Percentiles rank a stretch among this genome's conserved stretches.
phyloP scores from a whole-genome alignment of 164 flowering plant species.

The Liriodendron chinense region DNA sequence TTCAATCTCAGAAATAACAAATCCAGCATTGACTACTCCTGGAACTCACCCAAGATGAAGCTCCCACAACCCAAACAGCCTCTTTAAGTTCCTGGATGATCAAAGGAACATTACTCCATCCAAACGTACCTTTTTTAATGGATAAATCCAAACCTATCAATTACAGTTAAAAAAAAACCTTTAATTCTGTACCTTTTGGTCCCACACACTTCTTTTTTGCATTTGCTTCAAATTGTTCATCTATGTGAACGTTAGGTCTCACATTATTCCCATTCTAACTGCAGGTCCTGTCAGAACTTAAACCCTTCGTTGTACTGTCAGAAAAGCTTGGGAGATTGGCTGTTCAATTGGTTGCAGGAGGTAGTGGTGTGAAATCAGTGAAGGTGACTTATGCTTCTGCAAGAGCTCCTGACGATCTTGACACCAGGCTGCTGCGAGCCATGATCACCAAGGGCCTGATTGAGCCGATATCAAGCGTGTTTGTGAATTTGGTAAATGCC shows the following conservation, averaged over 20 bases:
- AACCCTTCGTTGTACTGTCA: constrained; percentile 59
- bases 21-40: too few relatives aligned
- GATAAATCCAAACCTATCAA: too few relatives aligned
- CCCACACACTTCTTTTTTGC: background rate
- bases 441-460: constrained; percentile 78
- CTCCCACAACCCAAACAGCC: too few relatives aligned
- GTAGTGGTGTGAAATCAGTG: constrained; percentile 59
- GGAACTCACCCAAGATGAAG: too few relatives aligned
- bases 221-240: background rate
- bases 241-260: background rate
- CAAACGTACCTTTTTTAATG: too few relatives aligned
- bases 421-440: constrained; percentile 73
- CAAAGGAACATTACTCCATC: too few relatives aligned
- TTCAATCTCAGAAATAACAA: too few relatives aligned
- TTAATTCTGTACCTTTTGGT: too few relatives aligned
- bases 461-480: constrained; percentile 62
- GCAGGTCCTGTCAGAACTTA: constrained; percentile 64
- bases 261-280: background rate
- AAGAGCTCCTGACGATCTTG: constrained; percentile 61
- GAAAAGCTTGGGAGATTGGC: constrained; percentile 78
- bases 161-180: too few relatives aligned
- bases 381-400: constrained; percentile 68
- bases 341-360: constrained; percentile 67
- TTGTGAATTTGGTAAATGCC: constrained; percentile 72
- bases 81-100: too few relatives aligned